Percentiles rank a stretch among this genome's conserved stretches.
Conservation (phyloP, 2,329 filamentous ascomycete genomes). For the Zymoseptoria passerinii region DNA sequence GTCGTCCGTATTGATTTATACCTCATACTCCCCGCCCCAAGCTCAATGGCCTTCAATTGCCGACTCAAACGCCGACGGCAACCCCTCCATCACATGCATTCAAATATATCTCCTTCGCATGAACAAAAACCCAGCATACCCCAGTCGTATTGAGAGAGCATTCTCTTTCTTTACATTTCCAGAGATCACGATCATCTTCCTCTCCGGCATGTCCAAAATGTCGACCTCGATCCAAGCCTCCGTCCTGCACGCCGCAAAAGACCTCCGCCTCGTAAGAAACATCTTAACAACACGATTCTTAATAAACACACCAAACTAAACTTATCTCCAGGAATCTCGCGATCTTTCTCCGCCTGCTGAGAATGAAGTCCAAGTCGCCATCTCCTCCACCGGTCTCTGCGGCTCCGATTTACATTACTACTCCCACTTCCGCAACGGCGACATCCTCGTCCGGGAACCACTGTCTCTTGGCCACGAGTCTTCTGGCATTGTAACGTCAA, state of each 20-base stretch:
- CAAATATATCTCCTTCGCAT: neutral
- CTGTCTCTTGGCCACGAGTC: constrained; percentile 76
- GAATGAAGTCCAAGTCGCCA: constrained; percentile 54
- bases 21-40: neutral
- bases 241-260: constrained; percentile 55
- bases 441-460: constrained; percentile 73
- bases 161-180: neutral
- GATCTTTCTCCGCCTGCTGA: constrained; percentile 38
- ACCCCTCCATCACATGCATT: constrained; percentile 2
- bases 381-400: constrained; percentile 61
- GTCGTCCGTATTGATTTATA: neutral
- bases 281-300: neutral
- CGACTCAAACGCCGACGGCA: constrained; percentile 7
- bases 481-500: constrained; percentile 65
- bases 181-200: neutral
- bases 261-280: constrained; percentile 48
- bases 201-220: constrained; percentile 5
- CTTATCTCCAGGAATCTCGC: constrained; percentile 43
- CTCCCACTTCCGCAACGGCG: constrained; percentile 75
- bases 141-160: neutral
- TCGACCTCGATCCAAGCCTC: constrained; percentile 37
- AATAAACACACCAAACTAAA: neutral
- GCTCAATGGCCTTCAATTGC: constrained; percentile 1
- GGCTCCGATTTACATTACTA: constrained; percentile 78
- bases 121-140: neutral